Evolutionary conservation across 2,329 filamentous ascomycete genomes (phyloP).

Genomic region (Pseudocercospora vitis): DNA sequence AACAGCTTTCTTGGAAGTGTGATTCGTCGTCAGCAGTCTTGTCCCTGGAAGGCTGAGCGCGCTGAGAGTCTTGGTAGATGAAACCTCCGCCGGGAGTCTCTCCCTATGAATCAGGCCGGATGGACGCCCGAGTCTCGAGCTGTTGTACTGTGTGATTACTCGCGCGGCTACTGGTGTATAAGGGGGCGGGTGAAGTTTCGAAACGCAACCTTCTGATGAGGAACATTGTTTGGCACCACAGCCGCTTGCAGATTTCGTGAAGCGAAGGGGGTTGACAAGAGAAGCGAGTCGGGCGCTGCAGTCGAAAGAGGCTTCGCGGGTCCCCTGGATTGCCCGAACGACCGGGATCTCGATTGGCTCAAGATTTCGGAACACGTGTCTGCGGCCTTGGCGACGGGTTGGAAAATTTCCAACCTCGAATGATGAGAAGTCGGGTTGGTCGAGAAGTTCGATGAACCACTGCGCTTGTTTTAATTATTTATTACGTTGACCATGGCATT

Average conservation of each 20-base stretch:
- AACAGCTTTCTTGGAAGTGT: background rate
- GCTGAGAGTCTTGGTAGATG: conserved; percentile 12
- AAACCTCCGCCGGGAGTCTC: conserved; percentile 6
- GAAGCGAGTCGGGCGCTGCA: conserved; percentile 1
- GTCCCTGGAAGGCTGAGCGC: conserved; percentile 14
- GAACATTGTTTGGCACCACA: background rate
- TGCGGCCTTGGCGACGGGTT: background rate
- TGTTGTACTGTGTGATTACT: conserved; percentile 4
- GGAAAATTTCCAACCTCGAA: background rate
- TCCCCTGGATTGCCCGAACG: background rate
- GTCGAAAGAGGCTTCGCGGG: background rate
- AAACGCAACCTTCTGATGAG: background rate
- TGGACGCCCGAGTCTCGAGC: background rate
- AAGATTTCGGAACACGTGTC: background rate
- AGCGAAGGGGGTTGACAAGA: background rate
- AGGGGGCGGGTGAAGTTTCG: background rate
- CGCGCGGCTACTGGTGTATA: conserved; percentile 6
- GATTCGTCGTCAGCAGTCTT: conserved; percentile 10
- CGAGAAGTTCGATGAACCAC: too few relatives aligned
- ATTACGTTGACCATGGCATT: too few relatives aligned
- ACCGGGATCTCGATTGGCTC: conserved; percentile 3
- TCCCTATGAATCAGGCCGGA: background rate
- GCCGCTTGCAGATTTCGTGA: background rate
- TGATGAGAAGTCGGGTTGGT: too few relatives aligned
- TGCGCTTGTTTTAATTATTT: too few relatives aligned